Conservation (phyloP, 2,329 filamentous ascomycete genomes). For the Colletotrichum plurivorum region DNA sequence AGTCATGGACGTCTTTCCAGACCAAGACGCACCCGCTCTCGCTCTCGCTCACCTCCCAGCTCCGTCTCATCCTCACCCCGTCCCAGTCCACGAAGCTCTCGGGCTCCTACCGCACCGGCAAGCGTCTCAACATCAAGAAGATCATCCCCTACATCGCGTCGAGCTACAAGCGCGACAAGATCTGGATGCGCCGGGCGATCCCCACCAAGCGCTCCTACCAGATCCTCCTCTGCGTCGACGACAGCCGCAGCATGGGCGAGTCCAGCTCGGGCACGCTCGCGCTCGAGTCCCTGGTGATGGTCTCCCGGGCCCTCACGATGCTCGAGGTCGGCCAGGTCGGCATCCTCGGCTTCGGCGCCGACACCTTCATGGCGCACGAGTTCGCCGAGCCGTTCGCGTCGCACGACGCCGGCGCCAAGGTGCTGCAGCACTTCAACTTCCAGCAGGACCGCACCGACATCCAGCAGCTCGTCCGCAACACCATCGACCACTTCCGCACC, state of each 20-base stretch:
- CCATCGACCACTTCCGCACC: slow-evolving; percentile 84
- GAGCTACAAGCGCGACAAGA: slow-evolving; percentile 99
- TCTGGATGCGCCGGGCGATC: slow-evolving; percentile 96
- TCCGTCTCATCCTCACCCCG: slow-evolving; percentile 94
- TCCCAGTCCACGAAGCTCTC: slow-evolving; percentile 97
- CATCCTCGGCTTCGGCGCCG: slow-evolving; percentile 88
- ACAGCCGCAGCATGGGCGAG: slow-evolving; percentile 94
- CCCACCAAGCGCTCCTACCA: slow-evolving; percentile 97
- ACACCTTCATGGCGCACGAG: slow-evolving; percentile 87
- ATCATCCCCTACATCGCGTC: slow-evolving; percentile 99
- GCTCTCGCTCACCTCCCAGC: slow-evolving; percentile 90
- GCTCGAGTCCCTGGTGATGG: slow-evolving; percentile 93
- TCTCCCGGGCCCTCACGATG: slow-evolving; percentile 89
- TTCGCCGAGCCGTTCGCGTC: slow-evolving; percentile 86
- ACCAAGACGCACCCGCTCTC: slow-evolving; percentile 87
- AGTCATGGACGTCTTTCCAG: slow-evolving; percentile 90
- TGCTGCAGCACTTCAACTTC: slow-evolving; percentile 89
- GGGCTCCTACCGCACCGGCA: slow-evolving; percentile 96
- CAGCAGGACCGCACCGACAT: slow-evolving; percentile 90
- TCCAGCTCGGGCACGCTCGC: slow-evolving; percentile 82
- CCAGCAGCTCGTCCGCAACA: slow-evolving; percentile 80
- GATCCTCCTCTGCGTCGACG: slow-evolving; percentile 96
- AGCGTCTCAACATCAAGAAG: slow-evolving; percentile 98
- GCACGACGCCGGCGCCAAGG: slow-evolving; percentile 82
- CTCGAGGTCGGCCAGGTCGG: slow-evolving; percentile 96